Evolutionary conservation across 495 filamentous ascomycete species (phyloP).

Genomic region (Aspergillus bridgeri): DNA sequence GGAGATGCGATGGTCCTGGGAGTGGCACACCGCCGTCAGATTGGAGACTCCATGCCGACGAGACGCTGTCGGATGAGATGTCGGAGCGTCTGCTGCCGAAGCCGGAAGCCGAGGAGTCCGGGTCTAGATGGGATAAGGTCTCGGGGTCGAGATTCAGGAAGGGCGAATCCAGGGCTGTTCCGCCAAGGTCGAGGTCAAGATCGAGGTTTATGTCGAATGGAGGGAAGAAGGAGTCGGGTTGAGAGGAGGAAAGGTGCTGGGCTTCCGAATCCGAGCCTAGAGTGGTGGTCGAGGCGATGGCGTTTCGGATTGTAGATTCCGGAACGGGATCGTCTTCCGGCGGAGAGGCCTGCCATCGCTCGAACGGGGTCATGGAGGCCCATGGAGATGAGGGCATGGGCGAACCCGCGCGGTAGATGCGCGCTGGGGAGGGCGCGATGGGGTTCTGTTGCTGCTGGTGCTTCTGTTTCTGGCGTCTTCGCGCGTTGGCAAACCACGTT

Average conservation of each 20-base stretch:
- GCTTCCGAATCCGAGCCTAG: slow-evolving; percentile 54
- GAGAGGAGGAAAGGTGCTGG: slow-evolving; percentile 34
- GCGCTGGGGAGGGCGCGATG: neutral
- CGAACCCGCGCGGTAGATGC: slow-evolving; percentile 27
- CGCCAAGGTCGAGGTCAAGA: neutral
- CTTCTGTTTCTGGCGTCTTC: slow-evolving; percentile 46
- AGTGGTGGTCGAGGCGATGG: slow-evolving; percentile 38
- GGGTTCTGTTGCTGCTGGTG: slow-evolving; percentile 51
- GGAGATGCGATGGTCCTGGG: neutral
- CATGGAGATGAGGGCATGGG: slow-evolving; percentile 40
- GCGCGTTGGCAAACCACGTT: slow-evolving; percentile 45
- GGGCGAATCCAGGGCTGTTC: neutral
- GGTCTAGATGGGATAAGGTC: slow-evolving; percentile 24
- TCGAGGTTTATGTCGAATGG: neutral
- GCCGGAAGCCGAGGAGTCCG: slow-evolving; percentile 28
- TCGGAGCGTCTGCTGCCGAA: slow-evolving; percentile 21
- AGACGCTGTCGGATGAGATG: slow-evolving; percentile 34
- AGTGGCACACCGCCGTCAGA: slow-evolving; percentile 24
- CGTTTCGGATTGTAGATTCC: slow-evolving; percentile 32
- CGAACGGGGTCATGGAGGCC: slow-evolving; percentile 63
- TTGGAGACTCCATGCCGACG: slow-evolving; percentile 48
- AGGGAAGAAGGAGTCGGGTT: slow-evolving; percentile 20
- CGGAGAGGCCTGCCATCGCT: slow-evolving; percentile 77
- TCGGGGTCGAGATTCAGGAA: slow-evolving; percentile 19
- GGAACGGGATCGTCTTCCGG: slow-evolving; percentile 61